Conservation (phyloP, 495 filamentous ascomycete genomes). For the Aspergillus sclerotioniger region DNA sequence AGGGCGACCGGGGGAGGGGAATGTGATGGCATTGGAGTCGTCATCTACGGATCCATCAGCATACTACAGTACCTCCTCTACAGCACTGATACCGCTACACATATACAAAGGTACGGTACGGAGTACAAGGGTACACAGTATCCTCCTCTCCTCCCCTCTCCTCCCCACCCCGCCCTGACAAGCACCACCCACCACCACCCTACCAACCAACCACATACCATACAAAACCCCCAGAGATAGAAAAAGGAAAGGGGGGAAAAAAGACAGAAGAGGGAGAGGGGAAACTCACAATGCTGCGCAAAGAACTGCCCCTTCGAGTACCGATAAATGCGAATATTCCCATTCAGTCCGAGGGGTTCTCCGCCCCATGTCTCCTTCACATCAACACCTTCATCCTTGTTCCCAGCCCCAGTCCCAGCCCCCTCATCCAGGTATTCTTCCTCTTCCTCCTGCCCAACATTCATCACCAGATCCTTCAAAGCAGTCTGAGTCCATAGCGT, state of each 20-base stretch:
- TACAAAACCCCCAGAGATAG: not conserved
- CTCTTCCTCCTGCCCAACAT: conserved; percentile 32
- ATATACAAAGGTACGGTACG: too few species aligned
- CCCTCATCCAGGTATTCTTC: conserved; percentile 51
- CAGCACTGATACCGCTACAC: too few species aligned
- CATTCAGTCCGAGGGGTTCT: conserved; percentile 78
- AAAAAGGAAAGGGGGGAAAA: not conserved
- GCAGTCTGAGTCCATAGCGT: conserved; percentile 60
- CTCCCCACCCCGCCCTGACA: too few species aligned
- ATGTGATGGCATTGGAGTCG: conserved; percentile 67
- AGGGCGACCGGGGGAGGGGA: conserved; percentile 43
- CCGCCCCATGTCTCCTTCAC: conserved; percentile 67
- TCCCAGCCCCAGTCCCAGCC: conserved; percentile 34
- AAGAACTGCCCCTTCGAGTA: conserved; percentile 87
- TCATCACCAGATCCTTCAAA: conserved; percentile 31
- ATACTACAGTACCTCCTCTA: not conserved
- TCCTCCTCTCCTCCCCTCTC: too few species aligned
- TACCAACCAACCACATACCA: not conserved
- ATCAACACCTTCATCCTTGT: conserved; percentile 25
- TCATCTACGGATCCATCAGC: conserved; percentile 55
- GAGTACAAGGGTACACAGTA: too few species aligned
- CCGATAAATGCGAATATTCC: conserved; percentile 89
- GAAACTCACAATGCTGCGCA: conserved; percentile 74
- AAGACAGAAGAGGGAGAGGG: not conserved
- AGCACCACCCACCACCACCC: not conserved